Evolutionary conservation across 257 asterid species (phyloP).

Genomic region (Rubia yunnanensis): DNA sequence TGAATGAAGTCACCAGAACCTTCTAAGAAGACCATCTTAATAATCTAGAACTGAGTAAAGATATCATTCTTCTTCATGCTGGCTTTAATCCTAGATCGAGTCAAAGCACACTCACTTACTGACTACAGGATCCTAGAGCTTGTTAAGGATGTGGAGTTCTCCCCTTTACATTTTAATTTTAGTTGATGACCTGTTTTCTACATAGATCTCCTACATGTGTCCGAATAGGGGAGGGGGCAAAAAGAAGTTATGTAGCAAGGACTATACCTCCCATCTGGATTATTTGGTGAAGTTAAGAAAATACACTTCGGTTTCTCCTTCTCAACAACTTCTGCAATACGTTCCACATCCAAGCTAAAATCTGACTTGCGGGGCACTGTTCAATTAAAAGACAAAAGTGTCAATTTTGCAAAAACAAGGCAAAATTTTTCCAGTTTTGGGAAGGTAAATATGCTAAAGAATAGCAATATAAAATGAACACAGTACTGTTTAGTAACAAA

Average conservation of each 20-base stretch:
- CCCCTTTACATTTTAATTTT: background rate
- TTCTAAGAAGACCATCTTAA: background rate
- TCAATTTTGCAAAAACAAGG: background rate
- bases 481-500: background rate
- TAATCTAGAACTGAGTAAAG: background rate
- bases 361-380: conserved; percentile 79
- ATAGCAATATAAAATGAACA: conserved; percentile 2
- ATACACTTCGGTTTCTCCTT: conserved; percentile 87
- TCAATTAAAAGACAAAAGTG: conserved; percentile 10
- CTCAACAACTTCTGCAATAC: conserved; percentile 60
- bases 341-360: conserved; percentile 77
- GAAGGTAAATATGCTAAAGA: background rate
- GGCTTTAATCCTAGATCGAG: background rate
- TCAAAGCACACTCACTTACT: background rate
- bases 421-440: background rate
- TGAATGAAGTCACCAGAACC: background rate
- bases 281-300: conserved; percentile 92
- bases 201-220: background rate
- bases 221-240: background rate
- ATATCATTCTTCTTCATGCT: background rate
- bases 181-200: background rate
- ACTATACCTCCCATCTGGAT: conserved; percentile 92
- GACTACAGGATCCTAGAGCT: background rate
- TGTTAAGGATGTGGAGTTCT: background rate
- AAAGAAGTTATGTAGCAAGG: background rate